Evolutionary conservation across 805 yeast species (phyloP).

Genomic region (Nakazawaea siamensis): DNA sequence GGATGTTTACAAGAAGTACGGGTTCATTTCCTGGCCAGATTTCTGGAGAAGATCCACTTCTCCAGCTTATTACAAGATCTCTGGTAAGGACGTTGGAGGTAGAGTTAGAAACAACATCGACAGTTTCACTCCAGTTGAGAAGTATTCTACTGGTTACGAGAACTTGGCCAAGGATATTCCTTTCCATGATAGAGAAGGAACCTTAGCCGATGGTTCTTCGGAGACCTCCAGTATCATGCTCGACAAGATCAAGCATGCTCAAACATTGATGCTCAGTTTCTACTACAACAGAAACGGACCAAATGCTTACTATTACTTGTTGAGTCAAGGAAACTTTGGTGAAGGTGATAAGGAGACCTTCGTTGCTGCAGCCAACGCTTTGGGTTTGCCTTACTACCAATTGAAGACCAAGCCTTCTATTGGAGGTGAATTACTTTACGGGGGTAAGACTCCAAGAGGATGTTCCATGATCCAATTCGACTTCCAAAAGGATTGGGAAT

Average conservation of each 20-base stretch:
- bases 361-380: constrained; percentile 40
- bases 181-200: constrained; percentile 42
- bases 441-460: constrained; percentile 9
- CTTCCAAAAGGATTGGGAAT: constrained; percentile 32
- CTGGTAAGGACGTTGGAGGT: constrained; percentile 25
- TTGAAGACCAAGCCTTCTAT: constrained; percentile 24
- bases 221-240: constrained; percentile 49
- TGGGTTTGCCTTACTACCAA: constrained; percentile 36
- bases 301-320: constrained; percentile 33
- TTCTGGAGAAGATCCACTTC: constrained; percentile 52
- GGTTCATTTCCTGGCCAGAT: constrained; percentile 53
- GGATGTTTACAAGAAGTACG: constrained; percentile 44
- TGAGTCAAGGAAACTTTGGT: constrained; percentile 39
- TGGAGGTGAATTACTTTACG: constrained; percentile 32
- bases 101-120: constrained; percentile 23
- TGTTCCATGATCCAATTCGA: constrained; percentile 43
- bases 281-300: constrained; percentile 49
- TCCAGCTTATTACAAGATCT: constrained; percentile 38
- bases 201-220: constrained; percentile 46
- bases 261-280: constrained; percentile 37
- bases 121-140: constrained; percentile 16
- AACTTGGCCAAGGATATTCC: constrained; percentile 22
- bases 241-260: constrained; percentile 38
- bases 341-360: constrained; percentile 58
- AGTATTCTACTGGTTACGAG: constrained; percentile 5